Base-by-base conservation (phyloP, 139 green algal species). In the Asterochloris erici region DNA sequence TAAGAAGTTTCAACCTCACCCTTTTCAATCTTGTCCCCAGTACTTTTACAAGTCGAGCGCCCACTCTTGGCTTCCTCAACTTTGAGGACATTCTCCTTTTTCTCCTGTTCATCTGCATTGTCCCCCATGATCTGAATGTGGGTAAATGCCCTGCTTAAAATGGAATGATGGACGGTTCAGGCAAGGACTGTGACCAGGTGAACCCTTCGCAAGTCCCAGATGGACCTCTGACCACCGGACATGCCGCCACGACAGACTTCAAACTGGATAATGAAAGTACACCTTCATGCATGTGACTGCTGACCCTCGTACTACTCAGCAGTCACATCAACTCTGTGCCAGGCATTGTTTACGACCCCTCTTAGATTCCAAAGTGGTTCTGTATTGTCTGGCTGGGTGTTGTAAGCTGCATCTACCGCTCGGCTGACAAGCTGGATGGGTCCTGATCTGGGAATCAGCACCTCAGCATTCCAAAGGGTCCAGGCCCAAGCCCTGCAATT, bases 271-370 rank as follows among this genome's bases (percentile, higher is more conserved):
- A 54, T 54, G 38, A 54, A 54, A 54, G 6, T 54, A 10, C 38
- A 54, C 38, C 2, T 6, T 54, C 38, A 54, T 54, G 38, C 38
- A 54, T 54, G 38, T 54, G 38, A n/a, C n/a, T n/a, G n/a, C n/a
- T n/a, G n/a, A 54, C 38, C 38, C 38, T 54, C 38, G 38, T 54
- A 6, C 38, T 54, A 54, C 47, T 62, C 54, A 16, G 66, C 54
- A 28, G 63, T 63, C 14, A 85, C 54, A 14, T 82, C 38, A 14
- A 96, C 84, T 10, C 89, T 83, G 81, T 96, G 93, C 94, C 94
- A 98, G 0, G 92, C 88, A 85, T 98, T 98, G 89, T 94, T 95
- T 26, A 90, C 80, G 15, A 97, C 88, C 14, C 94, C 94, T 0
- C 94, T 68, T 73, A 96, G 81, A 82, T 98, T 98, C 92, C 92